Evolutionary conservation across 371 early-diverging fungal genomes (phyloP).

Genomic region (Choanephora cucurbitarum): DNA sequence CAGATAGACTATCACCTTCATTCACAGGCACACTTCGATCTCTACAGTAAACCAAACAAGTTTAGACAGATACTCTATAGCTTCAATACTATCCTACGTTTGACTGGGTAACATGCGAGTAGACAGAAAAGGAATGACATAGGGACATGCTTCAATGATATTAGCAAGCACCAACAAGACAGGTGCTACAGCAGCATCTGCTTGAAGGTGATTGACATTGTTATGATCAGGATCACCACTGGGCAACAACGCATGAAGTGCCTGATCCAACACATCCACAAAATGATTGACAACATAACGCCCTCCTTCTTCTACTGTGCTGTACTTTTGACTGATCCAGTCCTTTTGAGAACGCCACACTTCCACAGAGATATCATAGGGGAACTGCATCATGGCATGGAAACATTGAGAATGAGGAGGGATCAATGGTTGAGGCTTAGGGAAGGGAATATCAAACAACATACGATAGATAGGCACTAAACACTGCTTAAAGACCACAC

Average conservation of each 20-base stretch:
- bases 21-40: constrained; percentile 80
- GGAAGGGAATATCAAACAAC: constrained; percentile 43
- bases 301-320: constrained; percentile 16
- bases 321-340: constrained; percentile 13
- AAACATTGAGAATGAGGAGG: constrained; percentile 80
- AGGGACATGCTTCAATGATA: constrained; percentile 51
- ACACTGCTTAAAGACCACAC: constrained; percentile 28
- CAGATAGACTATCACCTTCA: constrained; percentile 63
- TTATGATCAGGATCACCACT: constrained; percentile 39
- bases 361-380: constrained; percentile 31
- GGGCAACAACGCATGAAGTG: constrained; percentile 44
- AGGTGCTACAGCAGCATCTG: constrained; percentile 71
- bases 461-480: constrained; percentile 38
- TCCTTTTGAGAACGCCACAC: constrained; percentile 42
- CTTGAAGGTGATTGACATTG: constrained; percentile 50
- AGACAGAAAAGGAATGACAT: constrained; percentile 38
- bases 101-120: constrained; percentile 58
- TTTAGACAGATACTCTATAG: no score
- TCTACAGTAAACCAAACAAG: constrained; percentile 42
- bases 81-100: no score
- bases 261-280: constrained; percentile 27
- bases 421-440: constrained; percentile 57
- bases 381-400: constrained; percentile 70
- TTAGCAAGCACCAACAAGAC: constrained; percentile 55
- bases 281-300: constrained; percentile 15